Evolutionary conservation across 1,284 basidiomycete species (phyloP), one percentile per base, ranked within the genome.

Genomic region (Bjerkandera adusta): DNA sequence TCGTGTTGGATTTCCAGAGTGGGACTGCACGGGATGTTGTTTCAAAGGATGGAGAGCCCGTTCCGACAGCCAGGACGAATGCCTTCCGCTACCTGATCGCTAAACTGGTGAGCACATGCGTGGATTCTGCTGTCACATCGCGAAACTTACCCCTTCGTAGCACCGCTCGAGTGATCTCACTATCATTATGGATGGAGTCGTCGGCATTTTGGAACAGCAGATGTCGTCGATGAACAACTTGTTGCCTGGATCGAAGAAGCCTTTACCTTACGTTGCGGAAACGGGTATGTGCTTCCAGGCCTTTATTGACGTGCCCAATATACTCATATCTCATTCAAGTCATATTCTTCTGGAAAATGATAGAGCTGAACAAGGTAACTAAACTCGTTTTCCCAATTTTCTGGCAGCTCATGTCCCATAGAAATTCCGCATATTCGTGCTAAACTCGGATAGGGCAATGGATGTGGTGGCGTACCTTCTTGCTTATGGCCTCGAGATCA

Each of bases 11-110:
- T 66, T 92, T 92, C 64, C 86, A 91, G 63, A 81, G 85, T 57
- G 86, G 83, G 5, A 73, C 72, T 25, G 85, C 85, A 3, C 72
- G 77, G 51, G 87, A 90, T 53, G 58, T 62, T 1, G 26, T 36
- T 6, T 34, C 48, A 5, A 36, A 30, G 52, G 83, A 85, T 24
- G 61, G 60, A 5, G 67, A 73, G 50, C 64, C 58, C 11, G 68
- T 67, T 3, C 86, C 87, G 0, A 81, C 81, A 1, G 65, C 76
- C 15, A 81, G 83, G 53, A 87, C 89, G 12, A 97, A 97, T 63
- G 81, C 90, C 8, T 97, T 96, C 65, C 76, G 89, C 45, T 92
- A 90, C 66, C 96, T 94, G 64, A 65, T 96, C 40, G 86, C 90
- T 47, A 96, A 95, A 65, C 67, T 97, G 58, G 89, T 85, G 55